Percentiles rank a stretch among this genome's conserved stretches.
phyloP scores from a whole-genome alignment of 2,329 filamentous ascomycete genomes.

The Diaporthe destruens region DNA sequence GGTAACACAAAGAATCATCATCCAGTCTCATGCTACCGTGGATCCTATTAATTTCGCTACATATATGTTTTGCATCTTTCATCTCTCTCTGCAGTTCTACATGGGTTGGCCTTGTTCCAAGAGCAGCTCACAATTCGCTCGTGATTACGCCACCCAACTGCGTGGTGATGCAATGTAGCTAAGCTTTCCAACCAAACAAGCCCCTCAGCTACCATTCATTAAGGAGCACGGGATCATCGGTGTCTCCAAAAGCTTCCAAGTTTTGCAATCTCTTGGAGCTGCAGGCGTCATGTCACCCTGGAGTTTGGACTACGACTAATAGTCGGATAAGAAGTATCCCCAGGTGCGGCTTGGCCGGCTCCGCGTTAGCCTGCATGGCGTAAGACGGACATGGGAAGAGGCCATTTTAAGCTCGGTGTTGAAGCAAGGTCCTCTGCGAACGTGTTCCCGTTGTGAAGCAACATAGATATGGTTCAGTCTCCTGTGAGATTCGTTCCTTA shows the following conservation, averaged over 20 bases:
- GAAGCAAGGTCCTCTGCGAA: background rate
- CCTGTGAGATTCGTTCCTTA: too few relatives aligned
- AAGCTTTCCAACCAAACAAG: background rate
- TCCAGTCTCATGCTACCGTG: background rate
- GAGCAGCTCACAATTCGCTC: slow-evolving; percentile 1
- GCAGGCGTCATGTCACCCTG: background rate
- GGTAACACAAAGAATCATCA: background rate
- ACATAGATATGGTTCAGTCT: background rate
- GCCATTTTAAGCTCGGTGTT: slow-evolving; percentile 14
- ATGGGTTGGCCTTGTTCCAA: slow-evolving; percentile 2
- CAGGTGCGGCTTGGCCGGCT: slow-evolving; percentile 4
- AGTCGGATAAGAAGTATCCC: background rate
- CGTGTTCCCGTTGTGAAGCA: background rate
- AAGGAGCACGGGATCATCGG: background rate
- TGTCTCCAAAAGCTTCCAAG: too few relatives aligned
- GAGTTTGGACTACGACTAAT: background rate
- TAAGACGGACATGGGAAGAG: background rate
- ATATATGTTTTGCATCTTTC: too few relatives aligned
- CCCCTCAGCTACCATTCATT: background rate
- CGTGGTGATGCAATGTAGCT: slow-evolving; percentile 7
- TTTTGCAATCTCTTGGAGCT: background rate
- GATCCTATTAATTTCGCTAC: background rate
- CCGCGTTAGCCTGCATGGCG: slow-evolving; percentile 7
- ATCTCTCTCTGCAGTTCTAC: background rate
- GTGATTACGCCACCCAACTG: slow-evolving; percentile 4